Base-by-base conservation (phyloP, 129 eudicot genomes). In the Helianthus tuberosus region DNA sequence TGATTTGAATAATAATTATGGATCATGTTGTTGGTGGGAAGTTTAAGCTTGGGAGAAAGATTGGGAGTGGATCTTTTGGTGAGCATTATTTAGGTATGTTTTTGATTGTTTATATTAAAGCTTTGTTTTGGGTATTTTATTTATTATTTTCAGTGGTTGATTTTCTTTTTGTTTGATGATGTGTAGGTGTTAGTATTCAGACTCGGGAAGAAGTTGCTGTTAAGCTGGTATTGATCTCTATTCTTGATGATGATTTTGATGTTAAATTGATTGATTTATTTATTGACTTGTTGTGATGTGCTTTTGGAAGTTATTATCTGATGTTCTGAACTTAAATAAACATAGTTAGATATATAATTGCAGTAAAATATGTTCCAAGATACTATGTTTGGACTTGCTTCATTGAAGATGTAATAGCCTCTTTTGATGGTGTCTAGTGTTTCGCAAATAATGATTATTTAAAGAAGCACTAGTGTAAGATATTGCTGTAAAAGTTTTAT, bases 41-140 rank as follows among this genome's bases (percentile, higher is more conserved):
- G 83, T 94, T 79, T 89, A 94, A 91, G 90, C 82, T 93, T 77
- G 98, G 98, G 64, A 93, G 96, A 85, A 93, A 89, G 83, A 90
- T 93, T 83, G 98, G 99, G 23, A 88, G 96, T 85, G 99, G 99
- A 69, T 94, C 99, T 29, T 94, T 94, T 80, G 99, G 99, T 53
- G 99, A 94, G 80, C 93, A 91, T 54, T 88, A 78, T 91, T 80
- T 94, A 85, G 99, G 99, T 94, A 91, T 54, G 63, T 50, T 62
- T 68, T 15, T 15, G 25, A 8, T 44, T 65, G 6, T 63, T 38
- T 43, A 5, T 67, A 6, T 53, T 41, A 49, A n/a, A 62, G 62
- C 51, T 12, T 27, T 17, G 15, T 52, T 46, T 38, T 72, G 52
- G 75, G 52, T 20, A 11, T 53, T 71, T 11, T 67, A 11, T 55